A percentile compares a stretch with the other conserved stretches of the same genome.
Conservation (phyloP, 2,329 filamentous ascomycete species). For the Tolypocladium capitatum region DNA sequence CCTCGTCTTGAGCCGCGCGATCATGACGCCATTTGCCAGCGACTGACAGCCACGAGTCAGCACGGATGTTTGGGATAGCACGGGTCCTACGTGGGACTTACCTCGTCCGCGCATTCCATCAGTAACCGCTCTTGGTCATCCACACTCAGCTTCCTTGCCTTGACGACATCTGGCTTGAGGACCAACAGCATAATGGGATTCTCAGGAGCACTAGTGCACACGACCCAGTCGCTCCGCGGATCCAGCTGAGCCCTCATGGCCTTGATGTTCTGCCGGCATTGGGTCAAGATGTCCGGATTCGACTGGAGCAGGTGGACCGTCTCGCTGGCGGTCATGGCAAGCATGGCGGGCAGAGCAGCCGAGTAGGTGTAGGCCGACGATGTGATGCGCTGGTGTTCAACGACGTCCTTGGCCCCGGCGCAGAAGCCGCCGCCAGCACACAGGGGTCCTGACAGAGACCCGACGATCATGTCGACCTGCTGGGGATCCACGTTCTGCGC, state of each 20-base stretch:
- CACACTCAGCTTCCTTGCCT: constrained; percentile 50
- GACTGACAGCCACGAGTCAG: constrained; percentile 36
- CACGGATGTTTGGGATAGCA: background rate
- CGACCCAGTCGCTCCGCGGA: constrained; percentile 85
- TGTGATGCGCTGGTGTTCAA: constrained; percentile 91
- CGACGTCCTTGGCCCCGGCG: constrained; percentile 78
- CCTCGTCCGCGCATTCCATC: constrained; percentile 93
- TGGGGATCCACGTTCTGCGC: constrained; percentile 90
- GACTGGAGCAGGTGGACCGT: constrained; percentile 76
- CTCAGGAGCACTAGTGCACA: constrained; percentile 65
- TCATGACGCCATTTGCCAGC: constrained; percentile 75
- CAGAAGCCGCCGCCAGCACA: constrained; percentile 95
- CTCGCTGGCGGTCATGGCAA: constrained; percentile 92
- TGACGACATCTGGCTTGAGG: constrained; percentile 71
- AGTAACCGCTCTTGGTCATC: constrained; percentile 76
- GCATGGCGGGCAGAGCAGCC: constrained; percentile 81
- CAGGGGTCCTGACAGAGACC: constrained; percentile 77
- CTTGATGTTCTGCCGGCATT: constrained; percentile 75
- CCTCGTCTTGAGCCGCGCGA: constrained; percentile 73
- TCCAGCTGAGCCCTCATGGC: constrained; percentile 79
- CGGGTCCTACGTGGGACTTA: constrained; percentile 28
- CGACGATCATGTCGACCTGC: constrained; percentile 94
- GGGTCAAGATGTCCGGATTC: constrained; percentile 66
- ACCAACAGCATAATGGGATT: constrained; percentile 79
- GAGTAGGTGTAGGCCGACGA: constrained; percentile 92